Evolutionary conservation across 768 basidiomycete genomes (phyloP).

Genomic region (Daedaleopsis nitida): DNA sequence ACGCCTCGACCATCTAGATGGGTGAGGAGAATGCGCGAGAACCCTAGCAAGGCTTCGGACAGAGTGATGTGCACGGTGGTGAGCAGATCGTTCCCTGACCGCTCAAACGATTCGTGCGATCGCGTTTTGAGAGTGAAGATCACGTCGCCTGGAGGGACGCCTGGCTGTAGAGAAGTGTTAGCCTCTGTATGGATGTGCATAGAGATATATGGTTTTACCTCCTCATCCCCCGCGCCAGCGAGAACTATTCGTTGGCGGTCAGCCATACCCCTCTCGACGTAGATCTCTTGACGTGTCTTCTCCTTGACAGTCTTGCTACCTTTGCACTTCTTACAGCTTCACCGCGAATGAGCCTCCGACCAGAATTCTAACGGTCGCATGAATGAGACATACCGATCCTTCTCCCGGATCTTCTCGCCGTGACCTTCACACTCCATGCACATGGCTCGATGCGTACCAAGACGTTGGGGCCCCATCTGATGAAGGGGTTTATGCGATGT

Average conservation of each 20-base stretch:
- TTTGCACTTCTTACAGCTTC: conserved; percentile 95
- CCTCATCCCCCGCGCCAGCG: conserved; percentile 90
- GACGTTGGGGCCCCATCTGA: conserved; percentile 47
- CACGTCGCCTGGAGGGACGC: conserved; percentile 86
- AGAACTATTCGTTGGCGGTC: conserved; percentile 85
- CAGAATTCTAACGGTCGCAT: not conserved
- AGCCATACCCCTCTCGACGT: conserved; percentile 84
- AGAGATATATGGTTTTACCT: conserved; percentile 46
- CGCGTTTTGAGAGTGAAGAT: conserved; percentile 73
- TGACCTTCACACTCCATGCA: conserved; percentile 73
- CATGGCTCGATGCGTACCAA: conserved; percentile 52
- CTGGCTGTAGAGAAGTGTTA: conserved; percentile 54
- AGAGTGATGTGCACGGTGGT: conserved; percentile 84
- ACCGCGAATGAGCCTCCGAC: too few species aligned
- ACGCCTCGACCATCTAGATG: conserved; percentile 96
- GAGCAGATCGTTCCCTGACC: conserved; percentile 79
- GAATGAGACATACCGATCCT: conserved; percentile 62
- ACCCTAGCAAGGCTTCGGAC: conserved; percentile 94
- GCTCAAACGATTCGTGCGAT: conserved; percentile 80
- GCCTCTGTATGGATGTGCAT: too few species aligned
- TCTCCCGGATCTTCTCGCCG: conserved; percentile 77
- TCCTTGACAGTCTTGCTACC: conserved; percentile 82
- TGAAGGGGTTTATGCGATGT: conserved; percentile 3
- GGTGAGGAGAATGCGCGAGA: conserved; percentile 85
- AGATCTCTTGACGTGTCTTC: conserved; percentile 87